phyloP scores from a whole-genome alignment of 225 moss, liverwort and hornwort species.

The Ulota crispa region DNA sequence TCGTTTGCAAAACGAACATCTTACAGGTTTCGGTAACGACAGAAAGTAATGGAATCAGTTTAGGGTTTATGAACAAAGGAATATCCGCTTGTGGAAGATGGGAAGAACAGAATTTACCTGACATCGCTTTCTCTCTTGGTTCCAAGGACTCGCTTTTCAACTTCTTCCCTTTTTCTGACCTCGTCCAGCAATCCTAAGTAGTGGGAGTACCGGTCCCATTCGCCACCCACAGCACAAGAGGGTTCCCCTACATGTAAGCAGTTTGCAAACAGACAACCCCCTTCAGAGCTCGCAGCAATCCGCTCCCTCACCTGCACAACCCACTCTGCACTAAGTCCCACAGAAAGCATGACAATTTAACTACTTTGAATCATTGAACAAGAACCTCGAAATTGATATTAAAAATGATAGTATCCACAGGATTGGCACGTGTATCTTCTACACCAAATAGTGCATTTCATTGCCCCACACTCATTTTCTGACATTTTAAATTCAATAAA shows the following conservation, averaged over 20 bases:
- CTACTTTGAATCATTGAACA: too few relatives aligned
- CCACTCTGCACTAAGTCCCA: slow-evolving; percentile 5
- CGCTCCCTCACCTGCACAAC: slow-evolving; percentile 57
- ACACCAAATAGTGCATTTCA: too few relatives aligned
- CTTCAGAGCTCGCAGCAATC: slow-evolving; percentile 48
- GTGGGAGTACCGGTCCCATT: slow-evolving; percentile 85
- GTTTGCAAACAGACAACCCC: slow-evolving; percentile 81
- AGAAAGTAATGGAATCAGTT: background rate
- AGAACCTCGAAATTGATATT: too few relatives aligned
- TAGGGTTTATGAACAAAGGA: too few relatives aligned
- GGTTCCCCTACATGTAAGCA: slow-evolving; percentile 95
- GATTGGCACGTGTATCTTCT: too few relatives aligned
- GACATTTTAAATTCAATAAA: too few relatives aligned
- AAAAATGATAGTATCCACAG: too few relatives aligned
- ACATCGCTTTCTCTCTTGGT: slow-evolving; percentile 96
- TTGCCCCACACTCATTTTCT: too few relatives aligned
- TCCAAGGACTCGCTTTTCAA: slow-evolving; percentile 95
- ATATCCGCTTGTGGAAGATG: slow-evolving; percentile 35
- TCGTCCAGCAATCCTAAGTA: slow-evolving; percentile 83
- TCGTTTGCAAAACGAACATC: background rate
- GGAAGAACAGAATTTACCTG: slow-evolving; percentile 43
- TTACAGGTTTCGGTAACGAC: background rate
- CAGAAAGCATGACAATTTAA: background rate
- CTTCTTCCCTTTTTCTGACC: slow-evolving; percentile 84
- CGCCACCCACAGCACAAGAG: slow-evolving; percentile 77